Evolutionary conservation across 495 filamentous ascomycete genomes (phyloP).

Genomic region (Chaetomium tenue): DNA sequence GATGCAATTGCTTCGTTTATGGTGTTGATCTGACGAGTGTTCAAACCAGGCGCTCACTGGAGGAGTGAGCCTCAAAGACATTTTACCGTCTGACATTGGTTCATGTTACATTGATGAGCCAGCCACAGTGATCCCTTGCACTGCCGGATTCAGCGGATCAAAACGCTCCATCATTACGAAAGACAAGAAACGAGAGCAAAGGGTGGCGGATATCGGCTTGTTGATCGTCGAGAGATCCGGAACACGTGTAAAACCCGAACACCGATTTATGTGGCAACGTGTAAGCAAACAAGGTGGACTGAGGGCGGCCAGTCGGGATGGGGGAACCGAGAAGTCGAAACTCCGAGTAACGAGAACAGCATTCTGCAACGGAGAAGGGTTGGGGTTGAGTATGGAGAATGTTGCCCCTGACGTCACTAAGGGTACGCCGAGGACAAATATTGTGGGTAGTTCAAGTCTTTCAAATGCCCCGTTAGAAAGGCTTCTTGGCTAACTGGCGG

Average conservation of each 20-base stretch:
- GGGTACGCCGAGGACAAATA: too few relatives aligned
- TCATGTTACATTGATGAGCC: neutral
- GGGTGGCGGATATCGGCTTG: neutral
- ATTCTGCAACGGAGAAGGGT: too few relatives aligned
- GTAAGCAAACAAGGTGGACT: neutral
- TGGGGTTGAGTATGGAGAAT: neutral
- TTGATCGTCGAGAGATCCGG: neutral
- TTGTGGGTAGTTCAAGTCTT: neutral
- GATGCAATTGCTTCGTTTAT: neutral
- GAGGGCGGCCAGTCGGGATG: neutral
- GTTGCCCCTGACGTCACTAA: neutral
- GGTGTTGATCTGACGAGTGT: neutral
- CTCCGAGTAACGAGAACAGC: neutral
- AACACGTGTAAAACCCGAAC: conserved; percentile 1
- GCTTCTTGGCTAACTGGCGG: too few relatives aligned
- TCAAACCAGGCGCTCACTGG: neutral
- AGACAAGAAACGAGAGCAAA: neutral
- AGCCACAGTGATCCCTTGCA: neutral
- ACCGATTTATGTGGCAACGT: neutral
- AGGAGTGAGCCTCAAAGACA: neutral
- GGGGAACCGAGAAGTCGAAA: neutral
- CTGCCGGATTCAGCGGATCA: conserved; percentile 2
- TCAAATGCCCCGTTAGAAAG: too few relatives aligned
- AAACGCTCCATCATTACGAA: neutral
- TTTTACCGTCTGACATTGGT: conserved; percentile 1